Percentiles rank a stretch among this genome's conserved stretches.
phyloP scores from a whole-genome alignment of 2,329 filamentous ascomycete species.

The Ophiostoma sp. region DNA sequence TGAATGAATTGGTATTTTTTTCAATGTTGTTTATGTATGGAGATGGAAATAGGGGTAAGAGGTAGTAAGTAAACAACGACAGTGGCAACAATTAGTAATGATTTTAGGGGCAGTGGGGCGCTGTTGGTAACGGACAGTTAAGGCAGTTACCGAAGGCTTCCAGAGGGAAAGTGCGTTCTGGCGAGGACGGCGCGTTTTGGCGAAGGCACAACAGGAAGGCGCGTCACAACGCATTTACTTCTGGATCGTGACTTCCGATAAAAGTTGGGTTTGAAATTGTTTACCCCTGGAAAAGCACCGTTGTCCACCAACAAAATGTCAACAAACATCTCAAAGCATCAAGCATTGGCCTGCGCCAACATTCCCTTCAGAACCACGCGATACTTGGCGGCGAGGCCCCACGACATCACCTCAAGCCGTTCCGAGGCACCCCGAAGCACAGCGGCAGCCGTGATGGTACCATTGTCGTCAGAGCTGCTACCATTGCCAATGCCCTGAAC shows the following conservation, averaged over 20 bases:
- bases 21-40: no score
- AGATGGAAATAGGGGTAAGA: neutral
- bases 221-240: neutral
- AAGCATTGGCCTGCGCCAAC: neutral
- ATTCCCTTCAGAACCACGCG: constrained; percentile 4
- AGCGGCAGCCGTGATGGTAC: neutral
- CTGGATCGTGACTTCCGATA: neutral
- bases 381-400: constrained; percentile 12
- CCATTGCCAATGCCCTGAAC: constrained; percentile 1
- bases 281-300: neutral
- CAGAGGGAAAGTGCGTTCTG: neutral
- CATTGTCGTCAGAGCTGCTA: neutral
- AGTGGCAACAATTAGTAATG: neutral
- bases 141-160: neutral
- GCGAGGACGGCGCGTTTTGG: neutral
- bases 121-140: no score
- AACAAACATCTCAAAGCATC: neutral
- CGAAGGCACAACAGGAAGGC: neutral
- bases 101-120: neutral
- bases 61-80: neutral
- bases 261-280: neutral
- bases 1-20: no score
- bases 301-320: neutral
- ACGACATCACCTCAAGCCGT: constrained; percentile 17
- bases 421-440: constrained; percentile 4